Conservation (phyloP, 805 yeast genomes). For the Metschnikowia reukaufii region DNA sequence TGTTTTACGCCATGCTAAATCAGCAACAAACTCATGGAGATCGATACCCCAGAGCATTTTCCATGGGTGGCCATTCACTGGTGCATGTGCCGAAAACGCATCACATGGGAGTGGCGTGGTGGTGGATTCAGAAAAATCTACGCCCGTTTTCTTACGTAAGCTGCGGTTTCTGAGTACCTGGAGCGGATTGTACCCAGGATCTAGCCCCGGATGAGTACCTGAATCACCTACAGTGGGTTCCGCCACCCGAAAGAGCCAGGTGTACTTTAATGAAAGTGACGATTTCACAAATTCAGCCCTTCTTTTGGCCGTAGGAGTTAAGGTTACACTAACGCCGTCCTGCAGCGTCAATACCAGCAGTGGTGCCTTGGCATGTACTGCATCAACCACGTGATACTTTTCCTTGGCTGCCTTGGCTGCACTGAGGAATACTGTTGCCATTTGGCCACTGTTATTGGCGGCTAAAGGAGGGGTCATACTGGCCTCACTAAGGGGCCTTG, state of each 20-base stretch:
- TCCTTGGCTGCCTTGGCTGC: slow-evolving; percentile 11
- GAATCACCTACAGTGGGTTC: slow-evolving; percentile 24
- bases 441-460: slow-evolving; percentile 8
- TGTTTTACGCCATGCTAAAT: slow-evolving; percentile 54
- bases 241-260: slow-evolving; percentile 44
- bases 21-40: slow-evolving; percentile 56
- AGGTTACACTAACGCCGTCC: slow-evolving; percentile 12
- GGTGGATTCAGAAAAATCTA: slow-evolving; percentile 29
- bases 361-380: slow-evolving; percentile 8
- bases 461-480: background rate
- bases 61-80: slow-evolving; percentile 29
- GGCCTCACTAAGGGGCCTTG: too few species aligned
- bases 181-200: slow-evolving; percentile 75
- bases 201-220: slow-evolving; percentile 48
- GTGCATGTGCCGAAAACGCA: slow-evolving; percentile 49
- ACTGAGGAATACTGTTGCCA: slow-evolving; percentile 18
- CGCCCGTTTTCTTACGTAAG: slow-evolving; percentile 52
- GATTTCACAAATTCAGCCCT: slow-evolving; percentile 52
- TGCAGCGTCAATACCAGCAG: slow-evolving; percentile 5
- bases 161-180: slow-evolving; percentile 77
- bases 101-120: slow-evolving; percentile 61
- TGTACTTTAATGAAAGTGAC: slow-evolving; percentile 50
- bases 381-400: slow-evolving; percentile 18
- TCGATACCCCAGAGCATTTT: slow-evolving; percentile 66
- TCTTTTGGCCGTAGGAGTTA: slow-evolving; percentile 39